phyloP scores from a whole-genome alignment of 768 basidiomycete genomes.

The Panaeolus papilionaceus region DNA sequence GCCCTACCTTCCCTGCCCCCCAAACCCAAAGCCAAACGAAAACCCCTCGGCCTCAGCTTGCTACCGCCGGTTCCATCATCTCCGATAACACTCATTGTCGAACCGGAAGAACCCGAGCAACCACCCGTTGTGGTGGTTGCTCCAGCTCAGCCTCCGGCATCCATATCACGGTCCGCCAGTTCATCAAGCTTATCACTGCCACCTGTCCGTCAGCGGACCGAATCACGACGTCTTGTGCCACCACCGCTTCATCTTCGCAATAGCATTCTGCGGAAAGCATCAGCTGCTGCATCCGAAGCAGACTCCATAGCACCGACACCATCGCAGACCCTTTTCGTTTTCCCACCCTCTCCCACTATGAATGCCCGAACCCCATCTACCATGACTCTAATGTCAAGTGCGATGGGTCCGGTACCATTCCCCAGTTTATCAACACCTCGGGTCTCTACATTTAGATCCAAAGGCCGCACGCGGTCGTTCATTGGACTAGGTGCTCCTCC shows the following conservation, averaged over 20 bases:
- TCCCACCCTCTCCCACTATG: conserved; percentile 76
- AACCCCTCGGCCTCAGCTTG: conserved; percentile 64
- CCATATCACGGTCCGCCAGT: conserved; percentile 27
- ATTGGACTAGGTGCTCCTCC: conserved; percentile 72
- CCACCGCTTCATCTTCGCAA: conserved; percentile 62
- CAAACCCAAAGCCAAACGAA: conserved; percentile 56
- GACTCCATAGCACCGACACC: conserved; percentile 51
- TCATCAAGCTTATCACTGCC: conserved; percentile 25
- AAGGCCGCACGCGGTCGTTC: conserved; percentile 75
- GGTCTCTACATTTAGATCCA: conserved; percentile 68
- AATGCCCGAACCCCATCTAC: conserved; percentile 74
- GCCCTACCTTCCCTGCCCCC: conserved; percentile 41
- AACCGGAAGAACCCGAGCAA: conserved; percentile 28
- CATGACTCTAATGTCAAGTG: conserved; percentile 77
- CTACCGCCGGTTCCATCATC: conserved; percentile 80
- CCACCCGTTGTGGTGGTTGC: conserved; percentile 17
- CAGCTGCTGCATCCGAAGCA: conserved; percentile 33
- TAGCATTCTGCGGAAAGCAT: conserved; percentile 40
- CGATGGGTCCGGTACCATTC: conserved; percentile 55
- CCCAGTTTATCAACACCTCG: conserved; percentile 70
- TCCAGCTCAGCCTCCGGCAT: conserved; percentile 12
- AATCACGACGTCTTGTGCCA: conserved; percentile 59
- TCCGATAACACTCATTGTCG: conserved; percentile 61
- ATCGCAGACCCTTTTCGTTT: conserved; percentile 87
- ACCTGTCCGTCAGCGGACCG: conserved; percentile 55